Conservation (phyloP, 1,139 yeast genomes). For the Arxiozyma bovina region DNA sequence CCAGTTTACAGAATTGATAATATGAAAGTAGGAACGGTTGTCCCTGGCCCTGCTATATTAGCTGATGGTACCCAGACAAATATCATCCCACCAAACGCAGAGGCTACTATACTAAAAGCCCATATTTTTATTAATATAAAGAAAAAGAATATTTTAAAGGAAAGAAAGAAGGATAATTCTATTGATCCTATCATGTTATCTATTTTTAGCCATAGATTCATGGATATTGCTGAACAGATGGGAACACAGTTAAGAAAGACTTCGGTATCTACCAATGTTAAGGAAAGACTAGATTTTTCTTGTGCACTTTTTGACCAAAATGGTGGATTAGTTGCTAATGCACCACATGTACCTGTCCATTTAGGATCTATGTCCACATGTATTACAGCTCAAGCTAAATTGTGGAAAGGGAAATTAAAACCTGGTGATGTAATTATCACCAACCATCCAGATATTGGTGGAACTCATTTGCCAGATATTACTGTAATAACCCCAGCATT, state of each 20-base stretch:
- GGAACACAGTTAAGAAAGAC: constrained; percentile 74
- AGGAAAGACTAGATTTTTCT: constrained; percentile 74
- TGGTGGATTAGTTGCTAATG: constrained; percentile 76
- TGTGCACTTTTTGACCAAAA: constrained; percentile 71
- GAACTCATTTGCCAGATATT: constrained; percentile 75
- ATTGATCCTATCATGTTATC: constrained; percentile 66
- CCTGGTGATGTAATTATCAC: constrained; percentile 72
- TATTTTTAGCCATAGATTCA: constrained; percentile 74
- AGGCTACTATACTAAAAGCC: constrained; percentile 55
- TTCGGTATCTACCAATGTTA: constrained; percentile 76
- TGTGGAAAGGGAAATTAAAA: constrained; percentile 51
- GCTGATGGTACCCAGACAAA: constrained; percentile 85
- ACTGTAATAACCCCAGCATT: constrained; percentile 59
- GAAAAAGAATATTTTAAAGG: neutral
- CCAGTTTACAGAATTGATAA: constrained; percentile 44
- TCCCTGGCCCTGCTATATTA: constrained; percentile 73
- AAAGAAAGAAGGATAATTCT: constrained; percentile 32
- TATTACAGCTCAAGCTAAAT: constrained; percentile 55
- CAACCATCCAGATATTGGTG: constrained; percentile 75
- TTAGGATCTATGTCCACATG: constrained; percentile 83
- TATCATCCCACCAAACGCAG: constrained; percentile 60
- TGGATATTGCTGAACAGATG: constrained; percentile 89
- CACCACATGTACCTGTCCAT: constrained; percentile 84
- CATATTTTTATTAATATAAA: constrained; percentile 44
- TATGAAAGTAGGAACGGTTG: constrained; percentile 43